Evolutionary conservation across 345 rosid species (phyloP).

Genomic region (Carallia brachiata): DNA sequence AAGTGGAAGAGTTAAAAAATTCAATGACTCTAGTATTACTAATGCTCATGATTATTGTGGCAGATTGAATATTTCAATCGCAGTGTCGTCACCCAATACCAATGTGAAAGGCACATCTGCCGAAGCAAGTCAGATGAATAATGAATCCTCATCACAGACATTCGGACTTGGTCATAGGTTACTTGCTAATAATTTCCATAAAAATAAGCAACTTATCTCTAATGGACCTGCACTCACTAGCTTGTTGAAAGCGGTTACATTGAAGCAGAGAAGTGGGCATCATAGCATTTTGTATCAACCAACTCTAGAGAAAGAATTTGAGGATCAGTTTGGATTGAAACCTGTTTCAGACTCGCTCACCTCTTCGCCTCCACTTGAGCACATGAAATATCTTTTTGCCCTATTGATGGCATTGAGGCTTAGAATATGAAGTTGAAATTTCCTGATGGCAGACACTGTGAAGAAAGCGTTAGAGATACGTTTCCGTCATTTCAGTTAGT

Average conservation of each 20-base stretch:
- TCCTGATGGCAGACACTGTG: conserved; percentile 46
- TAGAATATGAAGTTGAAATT: conserved; percentile 68
- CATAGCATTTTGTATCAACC: conserved; percentile 22
- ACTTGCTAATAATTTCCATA: conserved; percentile 54
- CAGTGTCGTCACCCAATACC: conserved; percentile 22
- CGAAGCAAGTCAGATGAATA: conserved; percentile 36
- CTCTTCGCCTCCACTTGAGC: conserved; percentile 89
- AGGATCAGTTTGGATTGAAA: conserved; percentile 39
- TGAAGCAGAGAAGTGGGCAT: conserved; percentile 33
- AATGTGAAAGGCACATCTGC: conserved; percentile 22
- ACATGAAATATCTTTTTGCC: conserved; percentile 85
- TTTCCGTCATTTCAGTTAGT: conserved; percentile 89
- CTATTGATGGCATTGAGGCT: conserved; percentile 51
- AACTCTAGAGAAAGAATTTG: conserved; percentile 22
- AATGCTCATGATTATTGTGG: conserved; percentile 26
- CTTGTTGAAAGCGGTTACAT: conserved; percentile 29
- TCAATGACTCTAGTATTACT: conserved; percentile 27
- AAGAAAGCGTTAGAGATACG: conserved; percentile 39
- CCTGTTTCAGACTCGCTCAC: conserved; percentile 45
- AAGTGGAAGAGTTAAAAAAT: conserved; percentile 29
- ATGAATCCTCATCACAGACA: conserved; percentile 42
- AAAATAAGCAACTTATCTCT: conserved; percentile 42
- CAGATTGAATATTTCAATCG: conserved; percentile 19
- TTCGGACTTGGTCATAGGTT: conserved; percentile 69
- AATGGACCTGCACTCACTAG: conserved; percentile 38